Evolutionary conservation across 2,329 filamentous ascomycete species (phyloP).

Genomic region (Bertia moriformis): DNA sequence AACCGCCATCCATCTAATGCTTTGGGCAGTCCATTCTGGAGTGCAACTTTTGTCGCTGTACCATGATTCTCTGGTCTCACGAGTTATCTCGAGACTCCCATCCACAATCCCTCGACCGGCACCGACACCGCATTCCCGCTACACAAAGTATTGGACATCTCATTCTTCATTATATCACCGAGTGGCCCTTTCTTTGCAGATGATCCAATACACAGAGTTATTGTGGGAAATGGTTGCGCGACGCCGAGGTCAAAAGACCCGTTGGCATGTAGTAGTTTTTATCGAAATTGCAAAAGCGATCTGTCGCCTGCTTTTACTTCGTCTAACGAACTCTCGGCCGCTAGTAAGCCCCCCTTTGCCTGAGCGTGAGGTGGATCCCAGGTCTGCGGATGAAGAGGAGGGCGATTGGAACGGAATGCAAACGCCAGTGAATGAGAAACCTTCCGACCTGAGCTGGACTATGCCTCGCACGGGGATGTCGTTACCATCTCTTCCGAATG

Average conservation of each 20-base stretch:
- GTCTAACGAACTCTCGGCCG: slow-evolving; percentile 45
- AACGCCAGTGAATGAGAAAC: background rate
- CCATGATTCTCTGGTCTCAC: slow-evolving; percentile 6
- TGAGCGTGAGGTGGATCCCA: slow-evolving; percentile 41
- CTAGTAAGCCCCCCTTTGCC: slow-evolving; percentile 45
- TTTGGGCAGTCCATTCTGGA: background rate
- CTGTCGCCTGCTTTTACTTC: slow-evolving; percentile 44
- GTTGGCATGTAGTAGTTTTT: slow-evolving; percentile 46
- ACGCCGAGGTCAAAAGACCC: slow-evolving; percentile 37
- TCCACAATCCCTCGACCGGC: slow-evolving; percentile 27
- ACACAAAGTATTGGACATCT: slow-evolving; percentile 48
- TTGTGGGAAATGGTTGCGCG: slow-evolving; percentile 53
- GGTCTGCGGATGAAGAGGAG: slow-evolving; percentile 22
- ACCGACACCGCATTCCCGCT: slow-evolving; percentile 43
- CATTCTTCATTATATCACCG: slow-evolving; percentile 40
- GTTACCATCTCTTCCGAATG: slow-evolving; percentile 45
- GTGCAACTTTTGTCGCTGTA: background rate
- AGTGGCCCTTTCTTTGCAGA: slow-evolving; percentile 42
- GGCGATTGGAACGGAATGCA: slow-evolving; percentile 12
- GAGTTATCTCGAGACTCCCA: slow-evolving; percentile 36
- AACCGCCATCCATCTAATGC: background rate
- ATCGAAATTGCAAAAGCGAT: slow-evolving; percentile 47
- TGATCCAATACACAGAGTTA: slow-evolving; percentile 51
- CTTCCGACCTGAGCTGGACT: slow-evolving; percentile 26
- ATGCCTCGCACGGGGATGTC: slow-evolving; percentile 56